Conservation (phyloP, 164 flowering plant genomes). For the Cinnamomum micranthum region DNA sequence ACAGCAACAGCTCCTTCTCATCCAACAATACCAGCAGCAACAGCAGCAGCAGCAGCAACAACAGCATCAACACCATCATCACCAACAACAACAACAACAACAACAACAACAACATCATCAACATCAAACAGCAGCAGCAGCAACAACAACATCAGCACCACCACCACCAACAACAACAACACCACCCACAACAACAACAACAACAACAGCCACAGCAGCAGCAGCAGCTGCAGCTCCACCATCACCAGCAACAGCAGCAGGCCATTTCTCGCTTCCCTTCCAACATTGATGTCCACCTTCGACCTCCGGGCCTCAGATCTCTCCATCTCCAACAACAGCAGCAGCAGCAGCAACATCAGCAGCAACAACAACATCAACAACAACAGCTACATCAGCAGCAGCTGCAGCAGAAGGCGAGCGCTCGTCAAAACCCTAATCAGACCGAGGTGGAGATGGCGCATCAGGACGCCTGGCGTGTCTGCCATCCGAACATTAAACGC, state of each 20-base stretch:
- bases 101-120: conserved; percentile 27
- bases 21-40: conserved; percentile 1
- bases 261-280: conserved; percentile 93
- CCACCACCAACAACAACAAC: conserved; percentile 31
- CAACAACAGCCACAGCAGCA: conserved; percentile 24
- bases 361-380: conserved; percentile 10
- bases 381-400: conserved; percentile 37
- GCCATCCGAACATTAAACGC: conserved; percentile 91
- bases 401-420: conserved; percentile 17
- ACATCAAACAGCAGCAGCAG: conserved; percentile 45
- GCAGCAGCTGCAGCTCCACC: conserved; percentile 44
- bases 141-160: conserved; percentile 23
- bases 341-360: conserved; percentile 17
- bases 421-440: conserved; percentile 37
- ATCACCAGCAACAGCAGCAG: conserved; percentile 35
- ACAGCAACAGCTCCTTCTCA: conserved; percentile 22
- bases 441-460: conserved; percentile 89
- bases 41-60: conserved; percentile 26
- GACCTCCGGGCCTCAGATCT: conserved; percentile 54
- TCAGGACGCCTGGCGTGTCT: conserved; percentile 96
- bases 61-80: conserved; percentile 33
- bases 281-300: conserved; percentile 85
- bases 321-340: conserved; percentile 38
- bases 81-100: conserved; percentile 22
- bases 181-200: conserved; percentile 29